Base-by-base conservation (phyloP, 345 rosid genomes). In the Eutrema heterophyllum region DNA sequence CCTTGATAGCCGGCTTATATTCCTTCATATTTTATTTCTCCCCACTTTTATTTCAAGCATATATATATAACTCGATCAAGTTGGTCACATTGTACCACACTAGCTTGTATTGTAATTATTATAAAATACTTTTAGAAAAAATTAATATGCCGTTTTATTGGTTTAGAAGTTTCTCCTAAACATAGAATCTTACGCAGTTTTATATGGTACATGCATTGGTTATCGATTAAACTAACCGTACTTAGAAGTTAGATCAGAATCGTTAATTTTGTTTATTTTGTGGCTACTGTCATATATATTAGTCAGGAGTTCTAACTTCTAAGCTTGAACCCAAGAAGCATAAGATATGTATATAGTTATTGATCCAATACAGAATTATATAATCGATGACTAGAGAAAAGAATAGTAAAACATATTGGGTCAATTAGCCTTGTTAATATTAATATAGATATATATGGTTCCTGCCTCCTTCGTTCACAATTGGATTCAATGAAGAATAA, bases 61-160 rank as follows among this genome's bases (percentile, higher is more conserved):
- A n/a, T n/a, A n/a, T n/a, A 12, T 61, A 50, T 27, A n/a, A 51
- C 45, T 62, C 38, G 18, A 71, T 71, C 40, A 59, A 36, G 75
- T 41, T 58, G 58, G 18, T 60, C 49, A 46, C 45, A 65, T 55
- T n/a, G 60, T 32, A 55, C 32, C 36, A 55, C 40, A 32, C 40
- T 54, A 54, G 58, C 24, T 45, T 15, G 16, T 54, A 54, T 0
- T 54, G 5, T n/a, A 4, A 13, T 54, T 38, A 30, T 30, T 54
- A 14, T 54, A 30, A 54, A 53, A 13, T 14, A 29, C 58, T 53
- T 29, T 11, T 0, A 10, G 1, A 29, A 8, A 60, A 40, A 36
- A 9, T 29, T 53, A 53, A 29, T 3, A 29, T 13, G 36, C 16
- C 15, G 29, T 27, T 53, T 52, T 55, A 56, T 32, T 56, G 60